Base-by-base conservation (phyloP, 345 rosid species). In the Eucalyptus marginata region DNA sequence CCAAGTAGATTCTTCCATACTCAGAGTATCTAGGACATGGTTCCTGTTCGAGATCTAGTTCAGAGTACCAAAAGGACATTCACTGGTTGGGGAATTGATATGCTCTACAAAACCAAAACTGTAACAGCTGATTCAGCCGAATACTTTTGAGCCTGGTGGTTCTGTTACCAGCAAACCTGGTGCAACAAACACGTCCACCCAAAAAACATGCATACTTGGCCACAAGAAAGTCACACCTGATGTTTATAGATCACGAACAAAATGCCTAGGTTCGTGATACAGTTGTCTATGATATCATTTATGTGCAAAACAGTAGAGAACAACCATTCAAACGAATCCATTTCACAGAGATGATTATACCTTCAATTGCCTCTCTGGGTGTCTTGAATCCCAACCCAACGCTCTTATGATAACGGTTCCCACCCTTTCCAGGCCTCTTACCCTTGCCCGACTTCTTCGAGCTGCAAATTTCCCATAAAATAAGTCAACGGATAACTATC, bases 341-440 rank as follows among this genome's bases (percentile, higher is more conserved):
- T 20, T 76, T 76, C 14, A 40, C 11, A 22, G 27, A 76, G 47
- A 76, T 76, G 43, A 76, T 20, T 44, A 33, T 47, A 96, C 99
- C 99, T 91, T 97, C 99, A 66, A 92, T 93, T n/a, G 99, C 99
- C 81, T 97, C 99, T 59, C 98, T 94, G 15, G 99, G 99, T 29
- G 99, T 97, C 93, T 97, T 97, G 92, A 97, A 97, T 8, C 99
- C 96, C 90, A 97, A 91, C 5, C 99, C 99, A 56, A 97, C 92
- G 91, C 95, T 96, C 95, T 97, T 97, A 93, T 93, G 95, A 93
- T 92, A 97, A 25, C 99, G 94, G 90, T 97, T 97, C 43, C 99
- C 99, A 47, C 97, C 98, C 91, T 97, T 97, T 10, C 99, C 99
- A 13, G 99, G 99, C 87, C 98, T 95, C 93, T 95, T 97, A 62